Conservation (phyloP, 2,329 filamentous ascomycete species). For the Trichoderma sp. region DNA sequence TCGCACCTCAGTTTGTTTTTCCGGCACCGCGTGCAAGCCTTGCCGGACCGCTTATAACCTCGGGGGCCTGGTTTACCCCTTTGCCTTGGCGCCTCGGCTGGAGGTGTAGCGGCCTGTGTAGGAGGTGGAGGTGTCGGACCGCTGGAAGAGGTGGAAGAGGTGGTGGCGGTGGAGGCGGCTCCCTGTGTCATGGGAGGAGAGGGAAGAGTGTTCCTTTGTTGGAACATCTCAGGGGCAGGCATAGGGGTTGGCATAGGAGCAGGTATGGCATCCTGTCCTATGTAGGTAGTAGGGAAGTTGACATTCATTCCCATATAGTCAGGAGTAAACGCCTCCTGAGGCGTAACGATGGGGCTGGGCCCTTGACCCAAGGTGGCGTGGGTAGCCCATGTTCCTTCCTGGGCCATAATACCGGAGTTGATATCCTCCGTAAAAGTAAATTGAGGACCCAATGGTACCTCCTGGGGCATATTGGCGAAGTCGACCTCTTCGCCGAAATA, state of each 20-base stretch:
- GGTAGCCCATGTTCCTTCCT: not conserved
- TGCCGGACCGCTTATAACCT: not conserved
- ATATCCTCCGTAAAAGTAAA: not conserved
- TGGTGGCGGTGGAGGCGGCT: too few species aligned
- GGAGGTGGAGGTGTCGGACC: too few species aligned
- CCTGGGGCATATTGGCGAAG: not conserved
- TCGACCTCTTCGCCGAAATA: not conserved
- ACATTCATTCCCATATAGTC: not conserved
- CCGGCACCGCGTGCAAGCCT: not conserved
- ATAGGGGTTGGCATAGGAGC: not conserved
- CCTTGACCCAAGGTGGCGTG: too few species aligned
- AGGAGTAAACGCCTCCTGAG: not conserved
- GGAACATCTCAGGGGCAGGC: not conserved
- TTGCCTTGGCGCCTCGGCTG: not conserved
- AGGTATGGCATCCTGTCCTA: not conserved
- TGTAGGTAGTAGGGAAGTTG: not conserved
- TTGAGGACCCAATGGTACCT: not conserved
- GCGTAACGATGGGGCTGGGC: too few species aligned
- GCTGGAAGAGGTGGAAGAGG: too few species aligned
- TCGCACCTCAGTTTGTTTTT: not conserved
- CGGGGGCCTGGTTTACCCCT: not conserved
- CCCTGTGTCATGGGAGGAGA: not conserved
- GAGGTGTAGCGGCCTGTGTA: not conserved
- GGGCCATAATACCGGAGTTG: not conserved
- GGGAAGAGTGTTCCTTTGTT: not conserved